Base-by-base conservation (phyloP, 371 early-diverging fungal genomes). In the Nosema bombycis region DNA sequence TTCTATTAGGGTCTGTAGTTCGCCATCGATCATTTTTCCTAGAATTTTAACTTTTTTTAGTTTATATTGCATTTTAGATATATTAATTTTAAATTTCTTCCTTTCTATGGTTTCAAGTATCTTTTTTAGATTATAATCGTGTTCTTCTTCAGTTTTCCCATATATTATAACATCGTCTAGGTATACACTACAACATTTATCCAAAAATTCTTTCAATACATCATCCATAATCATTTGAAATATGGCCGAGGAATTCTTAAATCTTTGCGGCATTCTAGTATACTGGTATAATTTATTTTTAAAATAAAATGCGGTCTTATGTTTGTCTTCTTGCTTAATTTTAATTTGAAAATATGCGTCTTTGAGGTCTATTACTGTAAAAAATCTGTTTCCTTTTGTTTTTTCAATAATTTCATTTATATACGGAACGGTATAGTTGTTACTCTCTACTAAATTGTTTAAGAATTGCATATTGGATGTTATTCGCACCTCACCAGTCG, bases 331-430 rank as follows among this genome's bases (percentile, higher is more conserved):
- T 66, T 78, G 46, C 2, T 65, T 70, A 18, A 78, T 61, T 58
- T 1, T 1, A 21, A 80, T 79, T 30, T 79, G 75, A 69, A 63
- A 72, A 46, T 34, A 80, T 46, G 32, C 81, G 24, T 80, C 80
- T 46, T 80, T 72, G 23, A 80, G 37, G 32, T 80, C 80, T 61
- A 82, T 38, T n/a, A 10, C n/a, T 73, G 80, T 71, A 61, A 80
- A 72, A 26, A n/a, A 60, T 54, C 65, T 72, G 1, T 14, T 30
- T 1, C 80, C 78, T 33, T 76, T 4, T 70, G 38, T 26, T n/a
- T 21, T 72, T 15, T 10, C 6, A 15, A 78, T 1, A 2, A 80
- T 54, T 23, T 72, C 74, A 18, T 72, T 26, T 18, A 78, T 78
- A 15, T n/a, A 6, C n/a, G 80, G 80, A 33, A 78, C 32, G 23